These are phyloP conservation scores for Colletotrichum theobromicola DNA, from an alignment of 2,329 filamentous ascomycete species.

Conservation along the genomic window DNA sequence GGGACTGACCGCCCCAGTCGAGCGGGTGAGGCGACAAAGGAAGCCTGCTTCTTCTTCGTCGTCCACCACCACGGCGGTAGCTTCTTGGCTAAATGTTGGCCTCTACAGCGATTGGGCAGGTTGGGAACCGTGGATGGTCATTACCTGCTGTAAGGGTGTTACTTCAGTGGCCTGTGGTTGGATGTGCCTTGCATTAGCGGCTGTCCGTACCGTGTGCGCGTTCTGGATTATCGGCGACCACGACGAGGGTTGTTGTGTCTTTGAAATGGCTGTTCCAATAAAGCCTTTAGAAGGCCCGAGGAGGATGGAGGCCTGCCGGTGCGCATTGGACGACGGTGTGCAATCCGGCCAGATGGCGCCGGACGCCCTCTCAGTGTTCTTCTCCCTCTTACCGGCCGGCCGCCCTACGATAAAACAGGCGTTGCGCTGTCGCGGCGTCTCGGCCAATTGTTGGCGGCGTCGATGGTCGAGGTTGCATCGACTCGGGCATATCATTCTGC, in stretches of 20 bases:
- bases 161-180: slow-evolving; percentile 9
- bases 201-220: not conserved
- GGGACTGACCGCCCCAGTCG: not conserved
- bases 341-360: slow-evolving; percentile 5
- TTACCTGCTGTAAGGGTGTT: not conserved
- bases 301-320: not conserved
- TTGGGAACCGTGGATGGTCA: not conserved
- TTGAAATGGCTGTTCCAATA: not conserved
- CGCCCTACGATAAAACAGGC: not conserved
- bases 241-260: not conserved
- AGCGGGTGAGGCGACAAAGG: slow-evolving; percentile 9
- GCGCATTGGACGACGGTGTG: not conserved
- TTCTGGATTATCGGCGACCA: slow-evolving; percentile 15
- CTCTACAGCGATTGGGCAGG: not conserved
- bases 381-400: not conserved
- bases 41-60: not conserved
- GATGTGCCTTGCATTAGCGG: slow-evolving; percentile 22
- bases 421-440: not conserved
- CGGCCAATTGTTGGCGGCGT: not conserved
- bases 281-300: not conserved
- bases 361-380: not conserved
- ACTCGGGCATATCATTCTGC: not conserved
- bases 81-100: not conserved
- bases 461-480: not conserved
- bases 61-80: not conserved